Conservation (phyloP, 306 rosid genomes). For the Vigna reflexopilosa region DNA sequence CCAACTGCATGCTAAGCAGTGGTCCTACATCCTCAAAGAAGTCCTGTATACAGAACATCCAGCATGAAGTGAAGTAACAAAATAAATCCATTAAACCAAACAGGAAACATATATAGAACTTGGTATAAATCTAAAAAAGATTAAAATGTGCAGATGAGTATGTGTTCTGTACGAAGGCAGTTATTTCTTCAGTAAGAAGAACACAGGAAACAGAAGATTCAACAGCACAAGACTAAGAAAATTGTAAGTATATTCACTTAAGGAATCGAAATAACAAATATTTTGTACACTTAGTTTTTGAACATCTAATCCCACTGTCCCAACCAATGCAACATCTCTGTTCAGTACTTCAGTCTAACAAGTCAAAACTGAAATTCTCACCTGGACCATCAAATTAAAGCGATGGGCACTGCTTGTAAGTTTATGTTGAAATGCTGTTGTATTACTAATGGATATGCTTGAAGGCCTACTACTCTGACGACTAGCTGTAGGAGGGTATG, state of each 20-base stretch:
- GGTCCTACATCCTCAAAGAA: conserved; percentile 99
- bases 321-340: conserved; percentile 14
- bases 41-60: conserved; percentile 65
- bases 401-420: conserved; percentile 97
- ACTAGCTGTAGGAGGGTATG: conserved; percentile 62
- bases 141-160: conserved; percentile 9
- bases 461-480: conserved; percentile 76
- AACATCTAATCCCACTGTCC: conserved; percentile 15
- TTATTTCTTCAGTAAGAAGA: not conserved
- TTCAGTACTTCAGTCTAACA: conserved; percentile 15
- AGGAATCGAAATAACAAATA: conserved; percentile 32
- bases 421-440: conserved; percentile 79
- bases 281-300: not conserved
- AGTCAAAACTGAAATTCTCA: conserved; percentile 49
- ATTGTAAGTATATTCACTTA: conserved; percentile 18
- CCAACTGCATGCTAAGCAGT: conserved; percentile 97
- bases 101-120: conserved; percentile 29
- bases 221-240: not conserved
- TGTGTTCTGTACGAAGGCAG: not conserved
- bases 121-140: conserved; percentile 7
- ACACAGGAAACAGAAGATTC: not conserved
- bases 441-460: conserved; percentile 52
- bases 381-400: conserved; percentile 99
- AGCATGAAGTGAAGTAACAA: conserved; percentile 34
- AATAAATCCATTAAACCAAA: conserved; percentile 34